These are phyloP conservation scores for Hemileccinum rubropunctum DNA, from an alignment of 768 basidiomycete species.

Conservation along the genomic window DNA sequence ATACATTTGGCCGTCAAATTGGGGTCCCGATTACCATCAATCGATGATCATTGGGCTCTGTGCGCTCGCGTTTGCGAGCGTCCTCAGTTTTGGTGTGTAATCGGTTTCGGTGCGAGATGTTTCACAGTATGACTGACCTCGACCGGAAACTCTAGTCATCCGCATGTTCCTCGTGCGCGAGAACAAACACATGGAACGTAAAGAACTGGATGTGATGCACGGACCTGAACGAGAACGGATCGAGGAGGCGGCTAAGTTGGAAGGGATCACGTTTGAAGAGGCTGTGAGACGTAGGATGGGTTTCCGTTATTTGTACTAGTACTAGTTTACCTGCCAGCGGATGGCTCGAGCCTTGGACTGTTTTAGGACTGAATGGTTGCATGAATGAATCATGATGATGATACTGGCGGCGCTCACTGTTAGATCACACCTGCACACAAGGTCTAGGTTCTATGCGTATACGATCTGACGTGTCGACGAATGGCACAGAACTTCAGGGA, in stretches of 20 bases:
- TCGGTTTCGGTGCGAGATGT: no score
- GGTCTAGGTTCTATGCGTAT: no score
- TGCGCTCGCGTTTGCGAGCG: constrained; percentile 31
- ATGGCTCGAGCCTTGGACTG: no score
- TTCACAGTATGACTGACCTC: neutral
- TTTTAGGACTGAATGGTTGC: no score
- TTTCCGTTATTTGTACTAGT: constrained; percentile 55
- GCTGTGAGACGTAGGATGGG: constrained; percentile 56
- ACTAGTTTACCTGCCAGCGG: no score
- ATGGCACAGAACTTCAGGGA: no score
- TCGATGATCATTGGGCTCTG: constrained; percentile 54
- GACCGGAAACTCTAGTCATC: constrained; percentile 32
- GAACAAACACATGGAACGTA: constrained; percentile 51
- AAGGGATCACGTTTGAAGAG: constrained; percentile 58
- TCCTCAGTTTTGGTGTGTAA: constrained; percentile 36
- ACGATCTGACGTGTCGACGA: no score
- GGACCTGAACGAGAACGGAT: constrained; percentile 48
- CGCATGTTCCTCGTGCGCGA: constrained; percentile 44
- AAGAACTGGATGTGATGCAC: constrained; percentile 44
- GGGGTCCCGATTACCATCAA: constrained; percentile 60
- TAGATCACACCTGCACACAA: no score
- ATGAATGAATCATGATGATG: no score
- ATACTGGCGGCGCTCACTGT: no score
- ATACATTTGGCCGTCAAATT: constrained; percentile 57
- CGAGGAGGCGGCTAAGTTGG: constrained; percentile 55